These are phyloP conservation scores for Xylariomycetidae sp. DNA, from an alignment of 2,329 filamentous ascomycete species.

Conservation along the genomic window DNA sequence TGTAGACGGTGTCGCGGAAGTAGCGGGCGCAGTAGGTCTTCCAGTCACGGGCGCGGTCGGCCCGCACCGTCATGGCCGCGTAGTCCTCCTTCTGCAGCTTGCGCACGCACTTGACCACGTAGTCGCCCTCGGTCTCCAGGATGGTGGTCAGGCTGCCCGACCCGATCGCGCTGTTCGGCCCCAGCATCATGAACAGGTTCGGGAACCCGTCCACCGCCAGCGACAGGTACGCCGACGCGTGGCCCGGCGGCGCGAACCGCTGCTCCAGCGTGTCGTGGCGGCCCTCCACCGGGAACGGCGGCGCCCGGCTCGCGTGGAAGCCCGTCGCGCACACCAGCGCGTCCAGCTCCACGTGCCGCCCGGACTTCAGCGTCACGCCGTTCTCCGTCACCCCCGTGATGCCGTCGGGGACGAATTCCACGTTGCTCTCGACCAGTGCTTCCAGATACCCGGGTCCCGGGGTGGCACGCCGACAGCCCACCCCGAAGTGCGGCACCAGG, in stretches of 20 bases:
- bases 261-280: slow-evolving; percentile 30
- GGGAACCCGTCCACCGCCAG: slow-evolving; percentile 41
- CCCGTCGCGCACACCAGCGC: slow-evolving; percentile 43
- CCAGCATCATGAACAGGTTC: slow-evolving; percentile 43
- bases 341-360: slow-evolving; percentile 33
- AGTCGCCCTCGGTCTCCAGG: slow-evolving; percentile 42
- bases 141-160: slow-evolving; percentile 40
- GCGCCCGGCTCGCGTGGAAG: slow-evolving; percentile 34
- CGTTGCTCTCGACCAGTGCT: slow-evolving; percentile 34
- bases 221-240: slow-evolving; percentile 38
- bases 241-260: slow-evolving; percentile 28
- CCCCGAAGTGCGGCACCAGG: slow-evolving; percentile 36
- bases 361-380: slow-evolving; percentile 27
- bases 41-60: slow-evolving; percentile 40
- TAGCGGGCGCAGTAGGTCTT: slow-evolving; percentile 39
- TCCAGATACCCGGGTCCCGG: slow-evolving; percentile 42
- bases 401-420: slow-evolving; percentile 30
- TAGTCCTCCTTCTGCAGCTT: slow-evolving; percentile 44
- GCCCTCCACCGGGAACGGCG: slow-evolving; percentile 36
- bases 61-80: slow-evolving; percentile 36
- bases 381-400: slow-evolving; percentile 29
- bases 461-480: slow-evolving; percentile 39
- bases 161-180: slow-evolving; percentile 42
- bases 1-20: slow-evolving; percentile 42
- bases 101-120: slow-evolving; percentile 38